Base-by-base conservation (phyloP, 2,329 filamentous ascomycete genomes). In the Blumeriella jaapii region DNA sequence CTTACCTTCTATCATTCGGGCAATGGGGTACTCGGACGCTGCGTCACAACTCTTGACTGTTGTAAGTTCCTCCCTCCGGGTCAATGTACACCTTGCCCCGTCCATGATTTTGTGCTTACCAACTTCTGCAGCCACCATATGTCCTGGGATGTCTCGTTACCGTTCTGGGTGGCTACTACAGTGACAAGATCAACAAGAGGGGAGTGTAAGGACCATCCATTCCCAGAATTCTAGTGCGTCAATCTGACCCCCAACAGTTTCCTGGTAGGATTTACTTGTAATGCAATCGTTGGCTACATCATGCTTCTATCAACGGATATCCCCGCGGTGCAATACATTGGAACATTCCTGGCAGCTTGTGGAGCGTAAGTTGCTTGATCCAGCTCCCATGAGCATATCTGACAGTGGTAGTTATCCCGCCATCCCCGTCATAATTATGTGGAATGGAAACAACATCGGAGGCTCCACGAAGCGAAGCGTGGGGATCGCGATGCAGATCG, bases 401-500 rank as follows among this genome's bases (percentile, higher is more conserved):
- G 19, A 34, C 18, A 58, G 61, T 0, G 53, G 55, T 40, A 58
- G 61, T 37, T 52, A 61, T 28, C 72, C 70, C 47, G 77, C 72
- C 53, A 66, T 78, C 20, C 62, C 65, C 5, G 26, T 39, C 12
- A 39, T 39, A 20, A 27, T 30, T 2, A 31, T 31, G 26, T 39
- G 36, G 36, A 39, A 39, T 12, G 26, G 36, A 2, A 69, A 67
- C 40, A 74, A 76, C 36, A 64, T 76, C 1, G 62, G 62, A 1
- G 73, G 74, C 0, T 65, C 74, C 8, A 63, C 62, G 37, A 67
- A 67, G 44, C 64, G 75, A 4, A 68, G 67, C 6, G 69, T 66
- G 0, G 75, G 74, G 2, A 79, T 79, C 67, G 76, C 74, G 0
- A 58, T 80, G 9, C 71, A 76, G 26, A 77, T 80, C 31, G 70